A percentile compares a stretch with the other conserved stretches of the same genome.
phyloP scores from a whole-genome alignment of 208 protist genomes.

The Leishmania guyanensis region DNA sequence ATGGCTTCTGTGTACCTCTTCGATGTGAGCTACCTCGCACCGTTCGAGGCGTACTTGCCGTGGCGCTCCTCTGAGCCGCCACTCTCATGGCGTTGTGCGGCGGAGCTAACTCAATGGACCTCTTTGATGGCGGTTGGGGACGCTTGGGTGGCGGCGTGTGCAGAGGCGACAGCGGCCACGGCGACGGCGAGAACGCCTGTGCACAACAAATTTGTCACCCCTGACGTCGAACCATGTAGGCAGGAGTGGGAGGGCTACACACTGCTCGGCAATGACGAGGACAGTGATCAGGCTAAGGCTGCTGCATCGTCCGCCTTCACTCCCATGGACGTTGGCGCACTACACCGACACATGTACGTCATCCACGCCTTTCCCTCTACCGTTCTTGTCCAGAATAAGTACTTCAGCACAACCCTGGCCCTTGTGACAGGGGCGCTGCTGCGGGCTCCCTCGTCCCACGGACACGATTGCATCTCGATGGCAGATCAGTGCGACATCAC shows the following conservation, averaged over 20 bases:
- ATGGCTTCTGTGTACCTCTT: constrained; percentile 42
- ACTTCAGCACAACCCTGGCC: constrained; percentile 4
- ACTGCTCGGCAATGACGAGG: neutral
- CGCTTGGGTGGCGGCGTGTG: constrained; percentile 17
- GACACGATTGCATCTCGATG: neutral
- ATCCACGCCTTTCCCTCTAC: constrained; percentile 9
- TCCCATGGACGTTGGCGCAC: neutral
- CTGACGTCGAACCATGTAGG: neutral
- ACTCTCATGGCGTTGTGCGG: constrained; percentile 35
- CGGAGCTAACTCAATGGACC: constrained; percentile 34
- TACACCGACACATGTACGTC: neutral
- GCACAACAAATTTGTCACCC: neutral
- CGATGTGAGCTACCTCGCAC: constrained; percentile 25
- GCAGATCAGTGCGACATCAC: neutral
- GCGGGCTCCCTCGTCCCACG: neutral
- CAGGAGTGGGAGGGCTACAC: neutral
- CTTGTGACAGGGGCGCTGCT: constrained; percentile 7
- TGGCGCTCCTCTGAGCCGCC: neutral
- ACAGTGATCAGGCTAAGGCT: neutral
- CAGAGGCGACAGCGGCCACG: neutral
- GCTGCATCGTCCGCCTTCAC: neutral
- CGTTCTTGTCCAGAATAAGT: constrained; percentile 12
- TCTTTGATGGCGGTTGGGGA: constrained; percentile 12
- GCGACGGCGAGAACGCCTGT: neutral
- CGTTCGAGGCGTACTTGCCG: neutral